Conservation (phyloP, 2,329 filamentous ascomycete species). For the Claviceps spartinae region DNA sequence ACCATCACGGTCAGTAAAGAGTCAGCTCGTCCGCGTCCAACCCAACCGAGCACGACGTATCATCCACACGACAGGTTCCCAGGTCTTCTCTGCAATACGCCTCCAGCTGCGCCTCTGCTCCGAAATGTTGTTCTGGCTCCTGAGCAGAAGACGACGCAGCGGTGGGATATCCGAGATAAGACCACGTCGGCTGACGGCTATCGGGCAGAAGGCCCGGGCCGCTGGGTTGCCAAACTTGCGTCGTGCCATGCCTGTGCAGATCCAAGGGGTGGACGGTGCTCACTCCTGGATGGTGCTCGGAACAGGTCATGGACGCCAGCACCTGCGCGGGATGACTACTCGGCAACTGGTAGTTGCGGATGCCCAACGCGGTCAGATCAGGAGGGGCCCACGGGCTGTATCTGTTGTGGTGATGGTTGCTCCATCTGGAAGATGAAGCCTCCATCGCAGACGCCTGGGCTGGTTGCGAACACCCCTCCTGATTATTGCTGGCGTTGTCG, state of each 20-base stretch:
- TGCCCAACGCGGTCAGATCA: background rate
- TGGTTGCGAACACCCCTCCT: background rate
- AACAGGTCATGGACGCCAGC: background rate
- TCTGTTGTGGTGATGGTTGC: too few relatives aligned
- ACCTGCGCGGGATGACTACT: background rate
- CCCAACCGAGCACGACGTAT: too few relatives aligned
- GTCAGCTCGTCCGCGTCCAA: too few relatives aligned
- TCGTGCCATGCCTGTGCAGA: background rate
- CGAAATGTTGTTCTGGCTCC: too few relatives aligned
- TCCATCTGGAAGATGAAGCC: background rate
- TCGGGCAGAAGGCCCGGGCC: background rate
- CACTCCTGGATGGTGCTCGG: background rate
- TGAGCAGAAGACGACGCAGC: too few relatives aligned
- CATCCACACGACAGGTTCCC: too few relatives aligned
- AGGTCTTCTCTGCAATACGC: too few relatives aligned
- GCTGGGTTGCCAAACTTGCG: background rate
- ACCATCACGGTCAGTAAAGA: too few relatives aligned
- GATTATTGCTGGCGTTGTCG: too few relatives aligned
- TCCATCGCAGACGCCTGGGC: background rate
- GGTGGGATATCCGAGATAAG: too few relatives aligned
- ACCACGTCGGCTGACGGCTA: background rate
- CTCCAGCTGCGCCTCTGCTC: too few relatives aligned
- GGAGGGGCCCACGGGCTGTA: background rate
- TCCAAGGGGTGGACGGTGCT: background rate
- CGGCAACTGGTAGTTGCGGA: background rate